Evolutionary conservation across 2,329 filamentous ascomycete species (phyloP), one percentile per base, ranked within the genome.

Genomic region (Chaetothyriales sp.): DNA sequence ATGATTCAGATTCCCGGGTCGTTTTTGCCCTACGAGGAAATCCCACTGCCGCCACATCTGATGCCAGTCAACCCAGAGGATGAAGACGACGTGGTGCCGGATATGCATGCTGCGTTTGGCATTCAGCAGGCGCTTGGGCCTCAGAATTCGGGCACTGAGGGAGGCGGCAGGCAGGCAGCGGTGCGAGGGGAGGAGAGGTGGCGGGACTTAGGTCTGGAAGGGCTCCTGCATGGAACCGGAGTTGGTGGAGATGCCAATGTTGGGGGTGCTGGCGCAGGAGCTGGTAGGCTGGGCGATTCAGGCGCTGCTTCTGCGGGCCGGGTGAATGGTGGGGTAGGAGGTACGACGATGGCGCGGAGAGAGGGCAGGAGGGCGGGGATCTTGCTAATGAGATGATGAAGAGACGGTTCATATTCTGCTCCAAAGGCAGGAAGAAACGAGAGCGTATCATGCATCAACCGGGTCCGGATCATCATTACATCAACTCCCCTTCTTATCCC

Each of bases 21-120:
- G 3, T 71, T 66, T 61, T 63, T 74, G 6, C 71, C 72, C n/a
- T 66, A 72, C 50, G 79, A 83, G 62, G 75, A 79, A 46, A 80
- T 83, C 61, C 73, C 77, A 58, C 73, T 83, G 2, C 68, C 74
- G 5, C 72, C 75, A 15, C 74, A 81, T 52, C 73, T 79, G 51
- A 77, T 81, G 60, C 79, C 79, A 0, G 64, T 78, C 12, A 81
- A 82, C 55, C 79, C 79, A 0, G 79, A 82, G 61, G 79, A 82
- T 55, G 78, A 83, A 62, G 79, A 82, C 54, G 79, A 81, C 57
- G 76, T 82, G 2, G 78, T 82, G 12, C 79, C 79, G 0, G 78
- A 82, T 57, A 78, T 81, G 64, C 79, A 82, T 63, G 79, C 79
- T 0, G 79, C 78, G 2, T 83, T 81, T 65, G 79, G 79, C 1